Percentiles rank a stretch among this genome's conserved stretches.
These are phyloP conservation scores for Kodamaea sp. DNA, from an alignment of 1,139 yeast species.

Conservation along the genomic window DNA sequence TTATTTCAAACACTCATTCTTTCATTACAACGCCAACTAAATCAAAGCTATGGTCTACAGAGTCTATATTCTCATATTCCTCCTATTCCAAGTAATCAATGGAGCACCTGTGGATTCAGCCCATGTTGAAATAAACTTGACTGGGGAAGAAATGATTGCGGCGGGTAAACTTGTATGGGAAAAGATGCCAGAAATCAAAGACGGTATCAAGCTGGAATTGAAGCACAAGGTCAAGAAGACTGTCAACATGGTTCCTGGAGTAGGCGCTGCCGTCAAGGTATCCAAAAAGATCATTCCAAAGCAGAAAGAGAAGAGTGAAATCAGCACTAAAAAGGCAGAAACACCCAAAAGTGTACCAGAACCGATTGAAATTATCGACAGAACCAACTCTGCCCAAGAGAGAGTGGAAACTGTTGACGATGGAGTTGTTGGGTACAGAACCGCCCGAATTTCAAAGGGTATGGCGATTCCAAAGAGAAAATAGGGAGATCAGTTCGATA, in stretches of 20 bases:
- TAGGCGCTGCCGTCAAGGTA: neutral
- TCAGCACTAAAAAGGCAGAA: neutral
- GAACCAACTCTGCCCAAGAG: neutral
- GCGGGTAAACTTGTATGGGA: slow-evolving; percentile 23
- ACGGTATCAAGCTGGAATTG: slow-evolving; percentile 15
- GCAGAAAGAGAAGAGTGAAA: neutral
- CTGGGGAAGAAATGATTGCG: slow-evolving; percentile 26
- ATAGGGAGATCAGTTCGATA: too few species aligned
- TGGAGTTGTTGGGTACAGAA: slow-evolving; percentile 5
- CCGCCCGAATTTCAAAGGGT: slow-evolving; percentile 1
- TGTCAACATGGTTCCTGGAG: neutral
- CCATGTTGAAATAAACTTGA: slow-evolving; percentile 25
- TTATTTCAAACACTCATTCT: too few species aligned
- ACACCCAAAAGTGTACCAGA: neutral
- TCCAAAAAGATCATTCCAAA: neutral
- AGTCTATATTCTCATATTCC: too few species aligned
- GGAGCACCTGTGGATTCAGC: slow-evolving; percentile 12
- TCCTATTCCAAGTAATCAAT: too few species aligned
- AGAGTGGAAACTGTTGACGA: slow-evolving; percentile 1
- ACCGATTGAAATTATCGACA: neutral
- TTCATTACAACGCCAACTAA: too few species aligned
- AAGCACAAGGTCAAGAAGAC: slow-evolving; percentile 11
- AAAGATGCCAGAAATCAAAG: slow-evolving; percentile 23
- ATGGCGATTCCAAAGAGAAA: slow-evolving; percentile 1
- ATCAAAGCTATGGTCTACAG: too few species aligned